Evolutionary conservation across 768 basidiomycete genomes (phyloP), one percentile per base, ranked within the genome.

Genomic region (Mycena chlorophos): DNA sequence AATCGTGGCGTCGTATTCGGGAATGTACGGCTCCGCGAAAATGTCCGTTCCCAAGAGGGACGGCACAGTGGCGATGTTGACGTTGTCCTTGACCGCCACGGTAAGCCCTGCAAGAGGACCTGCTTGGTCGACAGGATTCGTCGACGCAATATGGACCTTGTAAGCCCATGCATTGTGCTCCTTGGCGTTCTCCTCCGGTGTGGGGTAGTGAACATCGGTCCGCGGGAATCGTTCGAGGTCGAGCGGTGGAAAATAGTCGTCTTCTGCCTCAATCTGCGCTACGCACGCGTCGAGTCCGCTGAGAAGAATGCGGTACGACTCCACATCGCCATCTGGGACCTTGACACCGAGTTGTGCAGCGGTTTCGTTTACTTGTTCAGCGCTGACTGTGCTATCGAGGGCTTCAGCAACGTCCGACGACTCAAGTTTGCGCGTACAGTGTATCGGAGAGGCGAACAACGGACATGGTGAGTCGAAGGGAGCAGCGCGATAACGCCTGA

Each of bases 81-180:
- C 85, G 57, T 84, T 86, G 54, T 88, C 86, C 68, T 89, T 88
- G 59, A 87, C 66, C 0, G 83, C 83, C 3, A 87, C 60, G 3
- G 65, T 63, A 53, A 73, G 62, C 28, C 64, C 71, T 2, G 47
- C 53, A 46, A 76, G 67, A 1, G 66, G 49, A 14, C 61, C 61
- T 1, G 51, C 53, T 12, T 49, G 43, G 23, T 62, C 56, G 1
- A 14, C 42, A 1, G 53, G 22, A 3, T 31, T 45, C 10, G 54
- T 58, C 6, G 60, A 62, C 4, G 20, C 31, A 19, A 62, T 62
- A 12, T 52, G 22, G 37, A 62, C 65, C 58, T 68, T 65, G 51
- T 59, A 56, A 0, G 61, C 61, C 61, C 61, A 62, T 6, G 61
- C 57, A 20, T 62, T 62, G 29, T 53, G 39, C 14, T 62, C 60